Base-by-base conservation (phyloP, 2,329 filamentous ascomycete genomes). In the Fusarium haematococcum region DNA sequence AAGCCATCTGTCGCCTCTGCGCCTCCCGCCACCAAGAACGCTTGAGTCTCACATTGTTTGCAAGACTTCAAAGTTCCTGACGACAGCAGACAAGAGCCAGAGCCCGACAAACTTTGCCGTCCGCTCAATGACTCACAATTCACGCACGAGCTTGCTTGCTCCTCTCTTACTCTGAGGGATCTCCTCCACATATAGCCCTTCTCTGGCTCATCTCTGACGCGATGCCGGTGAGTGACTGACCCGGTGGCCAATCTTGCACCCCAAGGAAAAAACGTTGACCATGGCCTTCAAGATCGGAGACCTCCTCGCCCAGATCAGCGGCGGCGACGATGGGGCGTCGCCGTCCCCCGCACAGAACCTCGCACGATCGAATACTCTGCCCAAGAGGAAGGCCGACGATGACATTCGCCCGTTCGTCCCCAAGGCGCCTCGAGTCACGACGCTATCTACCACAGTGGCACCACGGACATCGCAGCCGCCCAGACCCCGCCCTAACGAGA, bases 341-440 rank as follows among this genome's bases (percentile, higher is more conserved):
- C 76, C 79, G 52, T 77, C 78, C 59, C 67, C 83, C 50, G 75
- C 83, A 18, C 76, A 83, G 9, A 77, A 80, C 37, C 69, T 80
- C 18, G 68, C 71, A 23, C 78, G 79, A 65, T 68, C 77, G 7
- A 78, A 69, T 35, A 70, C 77, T 14, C 62, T 81, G 32, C 80
- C 84, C 41, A 92, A 92, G 81, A 87, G 90, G 73, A 92, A 91
- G 78, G 87, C 89, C 58, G 87, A 88, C 39, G 84, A 88, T 68
- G 87, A 90, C 65, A 79, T 87, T 33, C 81, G 81, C 48, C 80
- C 78, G 62, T 77, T 81, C 63, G 80, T 80, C 32, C 78, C 81
- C 37, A 91, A 90, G 79, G 75, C 83, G 5, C 82, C 84, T 32
- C 86, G 85, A 54, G 70, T 71, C 27, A 71, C 69, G n/a, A 75